phyloP scores from a whole-genome alignment of 2,329 filamentous ascomycete genomes.

The Raffaelea ambrosiae region DNA sequence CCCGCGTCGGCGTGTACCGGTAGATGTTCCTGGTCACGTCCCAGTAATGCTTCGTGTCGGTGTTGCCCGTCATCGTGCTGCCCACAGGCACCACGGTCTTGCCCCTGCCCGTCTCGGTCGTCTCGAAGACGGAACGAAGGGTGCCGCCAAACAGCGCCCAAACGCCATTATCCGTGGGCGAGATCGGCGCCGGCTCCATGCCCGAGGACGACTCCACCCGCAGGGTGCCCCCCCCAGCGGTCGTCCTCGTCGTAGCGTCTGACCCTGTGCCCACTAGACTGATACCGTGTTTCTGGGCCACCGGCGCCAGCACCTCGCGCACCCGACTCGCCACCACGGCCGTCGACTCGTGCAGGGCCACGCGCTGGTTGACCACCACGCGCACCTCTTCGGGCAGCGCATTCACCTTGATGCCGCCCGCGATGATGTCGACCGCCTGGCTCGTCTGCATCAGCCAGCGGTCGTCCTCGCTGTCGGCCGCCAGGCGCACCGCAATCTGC shows the following conservation, averaged over 20 bases:
- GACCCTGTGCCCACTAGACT: constrained; percentile 24
- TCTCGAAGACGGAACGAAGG: constrained; percentile 15
- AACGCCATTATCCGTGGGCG: constrained; percentile 18
- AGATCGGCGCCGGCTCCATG: constrained; percentile 22
- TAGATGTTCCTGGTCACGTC: constrained; percentile 36
- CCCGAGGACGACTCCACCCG: constrained; percentile 25
- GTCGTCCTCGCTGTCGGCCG: constrained; percentile 21
- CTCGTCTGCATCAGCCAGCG: constrained; percentile 53
- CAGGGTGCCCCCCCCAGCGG: constrained; percentile 25
- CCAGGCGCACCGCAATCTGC: constrained; percentile 17
- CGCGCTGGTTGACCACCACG: constrained; percentile 50
- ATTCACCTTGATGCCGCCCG: constrained; percentile 57
- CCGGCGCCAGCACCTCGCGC: constrained; percentile 31
- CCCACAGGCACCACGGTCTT: constrained; percentile 39
- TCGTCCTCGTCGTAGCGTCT: constrained; percentile 7
- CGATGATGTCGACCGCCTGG: constrained; percentile 50
- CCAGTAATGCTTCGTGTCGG: constrained; percentile 35
- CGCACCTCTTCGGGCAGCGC: constrained; percentile 53
- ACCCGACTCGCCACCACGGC: constrained; percentile 42
- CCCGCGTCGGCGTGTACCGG: constrained; percentile 33
- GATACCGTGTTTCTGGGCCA: constrained; percentile 48
- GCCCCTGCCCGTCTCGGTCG: background rate
- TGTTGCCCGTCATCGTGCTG: constrained; percentile 39
- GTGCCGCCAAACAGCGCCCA: constrained; percentile 17
- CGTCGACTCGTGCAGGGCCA: constrained; percentile 45